These are phyloP conservation scores for Suhomyces yuchorum DNA, from an alignment of 1,139 yeast genomes.

Conservation along the genomic window DNA sequence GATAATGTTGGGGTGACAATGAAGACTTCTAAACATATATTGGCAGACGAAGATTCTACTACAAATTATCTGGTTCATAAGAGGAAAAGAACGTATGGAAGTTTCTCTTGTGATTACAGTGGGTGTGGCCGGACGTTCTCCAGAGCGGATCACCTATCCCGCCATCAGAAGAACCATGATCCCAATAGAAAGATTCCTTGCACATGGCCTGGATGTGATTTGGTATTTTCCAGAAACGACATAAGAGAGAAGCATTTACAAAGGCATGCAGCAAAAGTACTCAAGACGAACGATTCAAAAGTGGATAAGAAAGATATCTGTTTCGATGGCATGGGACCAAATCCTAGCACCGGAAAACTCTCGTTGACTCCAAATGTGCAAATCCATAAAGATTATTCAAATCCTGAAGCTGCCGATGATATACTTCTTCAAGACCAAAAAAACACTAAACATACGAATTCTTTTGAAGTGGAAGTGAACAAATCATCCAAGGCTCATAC, in stretches of 20 bases:
- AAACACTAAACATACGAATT: too few species aligned
- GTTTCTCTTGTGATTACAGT: slow-evolving; percentile 19
- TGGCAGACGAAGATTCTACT: not conserved
- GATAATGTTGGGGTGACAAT: slow-evolving; percentile 1
- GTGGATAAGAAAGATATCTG: not conserved
- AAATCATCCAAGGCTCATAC: too few species aligned
- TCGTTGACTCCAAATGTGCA: not conserved
- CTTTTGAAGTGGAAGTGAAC: too few species aligned
- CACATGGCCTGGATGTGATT: slow-evolving; percentile 34
- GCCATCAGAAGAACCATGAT: slow-evolving; percentile 44
- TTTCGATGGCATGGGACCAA: not conserved
- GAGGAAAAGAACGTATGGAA: slow-evolving; percentile 21
- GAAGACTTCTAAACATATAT: not conserved
- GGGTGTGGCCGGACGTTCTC: slow-evolving; percentile 39
- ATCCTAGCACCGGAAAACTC: not conserved
- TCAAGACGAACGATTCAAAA: not conserved
- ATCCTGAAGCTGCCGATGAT: not conserved
- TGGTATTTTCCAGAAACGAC: slow-evolving; percentile 40
- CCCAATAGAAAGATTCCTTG: slow-evolving; percentile 32
- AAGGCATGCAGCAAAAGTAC: slow-evolving; percentile 27
- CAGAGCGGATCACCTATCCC: slow-evolving; percentile 43
- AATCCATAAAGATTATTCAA: not conserved
- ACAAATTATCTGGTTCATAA: slow-evolving; percentile 5
- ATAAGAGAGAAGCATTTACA: slow-evolving; percentile 39
- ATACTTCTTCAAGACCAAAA: too few species aligned